These are phyloP conservation scores for Dispira parvispora DNA, from an alignment of 192 early-diverging fungal species.

Conservation along the genomic window DNA sequence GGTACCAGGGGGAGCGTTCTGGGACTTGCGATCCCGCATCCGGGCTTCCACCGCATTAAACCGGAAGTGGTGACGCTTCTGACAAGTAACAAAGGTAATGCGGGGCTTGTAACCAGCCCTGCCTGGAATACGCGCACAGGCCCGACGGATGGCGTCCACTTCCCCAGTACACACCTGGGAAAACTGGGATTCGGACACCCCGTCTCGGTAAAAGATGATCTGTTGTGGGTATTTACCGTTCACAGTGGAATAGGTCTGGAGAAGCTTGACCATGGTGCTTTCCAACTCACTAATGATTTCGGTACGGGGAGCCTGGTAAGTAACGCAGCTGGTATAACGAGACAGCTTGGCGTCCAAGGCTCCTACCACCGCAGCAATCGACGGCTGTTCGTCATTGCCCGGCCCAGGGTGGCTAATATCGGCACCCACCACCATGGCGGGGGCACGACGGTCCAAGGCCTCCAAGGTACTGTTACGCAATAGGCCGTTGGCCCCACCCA, in stretches of 20 bases:
- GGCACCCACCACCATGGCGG: constrained; percentile 79
- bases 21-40: constrained; percentile 43
- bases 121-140: constrained; percentile 39
- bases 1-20: constrained; percentile 73
- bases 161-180: constrained; percentile 54
- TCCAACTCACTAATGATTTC: constrained; percentile 58
- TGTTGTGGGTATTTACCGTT: constrained; percentile 47
- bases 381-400: constrained; percentile 41
- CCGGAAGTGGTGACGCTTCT: constrained; percentile 70
- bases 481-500: constrained; percentile 75
- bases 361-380: constrained; percentile 62
- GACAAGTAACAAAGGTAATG: constrained; percentile 52
- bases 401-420: constrained; percentile 79
- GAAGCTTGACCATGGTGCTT: constrained; percentile 41
- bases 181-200: constrained; percentile 81
- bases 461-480: constrained; percentile 25
- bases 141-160: constrained; percentile 48
- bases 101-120: constrained; percentile 43
- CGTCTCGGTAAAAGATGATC: constrained; percentile 81
- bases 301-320: constrained; percentile 45
- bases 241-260: constrained; percentile 35
- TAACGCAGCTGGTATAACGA: constrained; percentile 41
- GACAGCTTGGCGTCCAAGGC: constrained; percentile 46
- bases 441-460: constrained; percentile 20
- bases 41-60: constrained; percentile 49